Percentiles rank a stretch among this genome's conserved stretches.
These are phyloP conservation scores for Scenedesmus sp. DNA, from an alignment of 163 green algal species.

Conservation along the genomic window DNA sequence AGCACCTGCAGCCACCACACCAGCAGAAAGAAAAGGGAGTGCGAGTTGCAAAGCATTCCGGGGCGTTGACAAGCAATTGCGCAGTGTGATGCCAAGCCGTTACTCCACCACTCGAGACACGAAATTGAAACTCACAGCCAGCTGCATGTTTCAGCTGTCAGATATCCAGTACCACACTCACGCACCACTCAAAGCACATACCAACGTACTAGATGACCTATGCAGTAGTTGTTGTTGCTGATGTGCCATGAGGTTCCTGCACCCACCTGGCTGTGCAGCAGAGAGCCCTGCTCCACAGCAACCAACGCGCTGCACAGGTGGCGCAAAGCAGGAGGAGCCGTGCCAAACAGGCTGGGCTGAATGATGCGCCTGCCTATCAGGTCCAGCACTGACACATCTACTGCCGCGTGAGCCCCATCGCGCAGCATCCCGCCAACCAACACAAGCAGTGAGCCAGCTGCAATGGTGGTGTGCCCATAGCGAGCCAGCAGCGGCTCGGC, in stretches of 20 bases:
- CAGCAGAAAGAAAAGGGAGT: background rate
- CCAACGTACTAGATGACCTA: too few relatives aligned
- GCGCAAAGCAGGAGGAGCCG: background rate
- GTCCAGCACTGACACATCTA: slow-evolving; percentile 41
- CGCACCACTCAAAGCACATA: too few relatives aligned
- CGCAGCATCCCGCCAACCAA: slow-evolving; percentile 25
- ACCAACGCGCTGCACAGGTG: slow-evolving; percentile 15
- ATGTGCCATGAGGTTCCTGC: background rate
- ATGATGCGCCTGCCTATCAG: background rate
- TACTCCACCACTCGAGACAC: too few relatives aligned
- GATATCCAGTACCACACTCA: too few relatives aligned
- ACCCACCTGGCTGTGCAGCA: slow-evolving; percentile 20
- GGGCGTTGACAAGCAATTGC: too few relatives aligned
- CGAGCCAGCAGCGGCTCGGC: slow-evolving; percentile 15
- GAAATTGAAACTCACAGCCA: too few relatives aligned
- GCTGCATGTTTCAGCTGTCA: too few relatives aligned
- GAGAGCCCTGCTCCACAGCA: background rate
- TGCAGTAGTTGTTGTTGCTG: background rate
- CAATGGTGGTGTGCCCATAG: slow-evolving; percentile 10
- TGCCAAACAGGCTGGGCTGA: slow-evolving; percentile 1
- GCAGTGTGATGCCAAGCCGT: too few relatives aligned
- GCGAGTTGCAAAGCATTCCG: too few relatives aligned
- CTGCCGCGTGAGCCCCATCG: background rate
- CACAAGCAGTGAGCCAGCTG: slow-evolving; percentile 24
- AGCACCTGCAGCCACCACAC: slow-evolving; percentile 39